Evolutionary conservation across 495 filamentous ascomycete genomes (phyloP), one percentile per base, ranked within the genome.

Genomic region (Extremus antarcticus): DNA sequence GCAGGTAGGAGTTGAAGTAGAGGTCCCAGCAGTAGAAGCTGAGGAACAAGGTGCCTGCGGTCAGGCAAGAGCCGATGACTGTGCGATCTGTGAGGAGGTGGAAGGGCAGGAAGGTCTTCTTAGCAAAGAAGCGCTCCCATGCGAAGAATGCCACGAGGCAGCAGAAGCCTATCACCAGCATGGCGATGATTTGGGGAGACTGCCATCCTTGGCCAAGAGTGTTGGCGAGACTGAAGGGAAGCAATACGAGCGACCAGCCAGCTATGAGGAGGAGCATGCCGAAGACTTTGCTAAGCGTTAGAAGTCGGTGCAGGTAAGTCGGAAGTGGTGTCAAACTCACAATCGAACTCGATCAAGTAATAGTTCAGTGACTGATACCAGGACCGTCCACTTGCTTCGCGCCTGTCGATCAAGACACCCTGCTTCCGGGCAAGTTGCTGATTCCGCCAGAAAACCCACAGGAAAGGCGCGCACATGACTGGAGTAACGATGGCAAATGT

Each of bases 1-100:
- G 81, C 3, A 87, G 71, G 70, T 82, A 88, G 25, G 79, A 81
- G 55, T 68, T 72, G 71, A 84, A 60, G 51, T 63, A 56, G 15
- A 47, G 20, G 45, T 63, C 50, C 60, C 60, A 63, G 53, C 32
- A 60, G 57, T 63, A 63, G 57, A 63, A 63, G 53, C 46, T 51
- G 57, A 55, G 20, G 50, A 51, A 59, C n/a, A 58, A 22, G 2
- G 53, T 48, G 8, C 38, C 60, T 1, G 53, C 25, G 0, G 54
- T 20, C 3, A 53, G 23, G 40, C 60, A 62, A 8, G 60, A 29
- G 2, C 60, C 60, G 25, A 63, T 54, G 4, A 63, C 53, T 16
- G 60, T 63, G 19, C 47, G 60, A 45, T 63, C 51, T 9, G 20
- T 47, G 29, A 63, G 53, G 19, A 56, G 47, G 24, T 57, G 43